These are phyloP conservation scores for Candida pseudofarinosa DNA, from an alignment of 805 yeast species.

Conservation along the genomic window DNA sequence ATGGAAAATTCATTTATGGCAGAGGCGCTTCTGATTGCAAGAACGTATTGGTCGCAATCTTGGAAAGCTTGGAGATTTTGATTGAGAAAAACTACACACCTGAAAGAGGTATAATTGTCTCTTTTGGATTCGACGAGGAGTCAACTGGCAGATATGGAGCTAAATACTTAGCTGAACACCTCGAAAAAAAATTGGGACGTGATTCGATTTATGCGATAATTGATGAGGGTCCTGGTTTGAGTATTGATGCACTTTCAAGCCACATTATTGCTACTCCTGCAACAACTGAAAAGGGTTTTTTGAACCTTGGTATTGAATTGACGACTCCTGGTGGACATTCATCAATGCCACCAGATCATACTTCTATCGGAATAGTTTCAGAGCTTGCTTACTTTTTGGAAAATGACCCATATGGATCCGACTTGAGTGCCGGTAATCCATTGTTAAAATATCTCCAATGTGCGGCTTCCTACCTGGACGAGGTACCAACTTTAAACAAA, in stretches of 20 bases:
- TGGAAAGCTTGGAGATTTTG: conserved; percentile 63
- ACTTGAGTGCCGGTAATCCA: conserved; percentile 54
- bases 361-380: conserved; percentile 69
- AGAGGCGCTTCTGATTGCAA: conserved; percentile 80
- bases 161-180: conserved; percentile 36
- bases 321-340: conserved; percentile 76
- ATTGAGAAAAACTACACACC: conserved; percentile 52
- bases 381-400: conserved; percentile 59
- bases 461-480: conserved; percentile 48
- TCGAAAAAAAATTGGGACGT: conserved; percentile 54
- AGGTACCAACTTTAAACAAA: conserved; percentile 15
- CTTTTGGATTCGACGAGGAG: conserved; percentile 82
- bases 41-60: conserved; percentile 57
- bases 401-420: conserved; percentile 45
- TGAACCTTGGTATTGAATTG: conserved; percentile 44
- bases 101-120: conserved; percentile 55
- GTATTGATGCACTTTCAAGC: conserved; percentile 41
- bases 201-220: conserved; percentile 57
- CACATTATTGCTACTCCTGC: conserved; percentile 53
- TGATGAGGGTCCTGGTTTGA: conserved; percentile 64
- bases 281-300: conserved; percentile 48
- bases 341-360: conserved; percentile 74
- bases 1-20: conserved; percentile 67
- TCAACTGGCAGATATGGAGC: conserved; percentile 66
- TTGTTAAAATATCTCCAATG: conserved; percentile 56